A percentile compares a stretch with the other conserved stretches of the same genome.
Conservation (phyloP, 2,329 filamentous ascomycete genomes). For the Aspergillus uvarum region DNA sequence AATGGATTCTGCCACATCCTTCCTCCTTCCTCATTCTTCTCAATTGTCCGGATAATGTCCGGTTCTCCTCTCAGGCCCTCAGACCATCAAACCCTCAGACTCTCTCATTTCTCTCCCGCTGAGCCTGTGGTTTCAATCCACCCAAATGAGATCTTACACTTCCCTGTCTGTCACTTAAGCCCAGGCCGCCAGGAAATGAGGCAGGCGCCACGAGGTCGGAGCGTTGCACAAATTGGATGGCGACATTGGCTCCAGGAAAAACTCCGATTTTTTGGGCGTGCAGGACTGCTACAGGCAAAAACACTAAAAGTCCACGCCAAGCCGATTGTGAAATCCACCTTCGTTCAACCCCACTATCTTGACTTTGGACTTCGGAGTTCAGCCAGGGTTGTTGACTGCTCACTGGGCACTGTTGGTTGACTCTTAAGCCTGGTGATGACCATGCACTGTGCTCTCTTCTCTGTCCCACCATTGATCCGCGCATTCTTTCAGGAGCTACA, state of each 20-base stretch:
- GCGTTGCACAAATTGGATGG: background rate
- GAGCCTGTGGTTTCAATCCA: background rate
- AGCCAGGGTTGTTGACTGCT: background rate
- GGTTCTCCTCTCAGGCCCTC: background rate
- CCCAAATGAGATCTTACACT: background rate
- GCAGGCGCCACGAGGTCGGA: conserved; percentile 6
- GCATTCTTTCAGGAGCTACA: background rate
- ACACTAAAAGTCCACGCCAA: background rate
- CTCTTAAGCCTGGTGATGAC: background rate
- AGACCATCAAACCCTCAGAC: background rate
- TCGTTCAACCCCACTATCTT: background rate
- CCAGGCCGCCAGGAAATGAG: background rate
- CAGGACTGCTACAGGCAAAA: background rate
- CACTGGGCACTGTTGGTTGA: too few relatives aligned
- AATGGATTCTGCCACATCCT: too few relatives aligned
- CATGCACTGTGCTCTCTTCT: background rate
- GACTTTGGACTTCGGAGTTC: background rate
- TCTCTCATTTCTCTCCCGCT: background rate
- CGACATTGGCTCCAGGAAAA: background rate
- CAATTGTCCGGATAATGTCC: too few relatives aligned
- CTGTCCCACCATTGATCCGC: background rate
- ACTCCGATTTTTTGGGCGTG: background rate
- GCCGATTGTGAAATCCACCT: background rate
- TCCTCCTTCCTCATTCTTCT: too few relatives aligned
- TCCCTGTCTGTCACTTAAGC: background rate